Percentiles rank a stretch among this genome's conserved stretches.
Conservation (phyloP, 169 alveolate genomes). For the Cryptosporidium bovis region DNA sequence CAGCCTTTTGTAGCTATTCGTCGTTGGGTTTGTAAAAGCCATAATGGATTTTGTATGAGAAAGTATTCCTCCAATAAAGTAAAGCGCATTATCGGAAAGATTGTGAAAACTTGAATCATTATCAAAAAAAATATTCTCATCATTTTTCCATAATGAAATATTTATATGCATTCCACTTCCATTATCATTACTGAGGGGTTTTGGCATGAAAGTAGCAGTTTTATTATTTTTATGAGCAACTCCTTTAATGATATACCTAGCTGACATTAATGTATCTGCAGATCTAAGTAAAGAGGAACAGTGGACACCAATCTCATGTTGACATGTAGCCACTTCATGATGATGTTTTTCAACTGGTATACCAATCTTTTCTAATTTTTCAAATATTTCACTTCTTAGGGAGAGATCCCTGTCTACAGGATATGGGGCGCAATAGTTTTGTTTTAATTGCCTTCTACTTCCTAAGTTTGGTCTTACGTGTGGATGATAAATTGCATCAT, state of each 20-base stretch:
- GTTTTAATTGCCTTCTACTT: slow-evolving; percentile 75
- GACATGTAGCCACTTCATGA: slow-evolving; percentile 87
- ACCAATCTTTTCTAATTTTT: slow-evolving; percentile 76
- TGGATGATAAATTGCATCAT: slow-evolving; percentile 3
- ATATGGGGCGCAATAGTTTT: slow-evolving; percentile 80
- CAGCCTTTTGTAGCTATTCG: slow-evolving; percentile 84
- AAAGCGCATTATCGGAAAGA: slow-evolving; percentile 79
- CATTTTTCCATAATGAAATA: slow-evolving; percentile 83
- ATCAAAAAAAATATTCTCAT: slow-evolving; percentile 82
- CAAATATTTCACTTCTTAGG: slow-evolving; percentile 79
- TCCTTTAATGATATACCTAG: slow-evolving; percentile 81
- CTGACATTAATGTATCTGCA: slow-evolving; percentile 80
- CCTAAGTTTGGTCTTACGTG: slow-evolving; percentile 66
- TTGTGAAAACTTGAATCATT: slow-evolving; percentile 77
- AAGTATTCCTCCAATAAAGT: slow-evolving; percentile 83
- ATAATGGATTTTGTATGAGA: slow-evolving; percentile 82
- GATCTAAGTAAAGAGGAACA: slow-evolving; percentile 75
- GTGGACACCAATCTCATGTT: slow-evolving; percentile 82
- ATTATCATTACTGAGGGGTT: slow-evolving; percentile 81
- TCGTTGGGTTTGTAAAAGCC: slow-evolving; percentile 84
- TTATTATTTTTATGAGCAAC: slow-evolving; percentile 78
- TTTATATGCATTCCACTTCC: slow-evolving; percentile 86
- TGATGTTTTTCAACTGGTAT: slow-evolving; percentile 84
- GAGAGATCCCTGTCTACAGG: slow-evolving; percentile 80
- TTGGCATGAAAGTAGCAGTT: slow-evolving; percentile 87